Evolutionary conservation across 306 rosid genomes (phyloP), one percentile per base, ranked within the genome.

Genomic region (Bauhinia variegata): DNA sequence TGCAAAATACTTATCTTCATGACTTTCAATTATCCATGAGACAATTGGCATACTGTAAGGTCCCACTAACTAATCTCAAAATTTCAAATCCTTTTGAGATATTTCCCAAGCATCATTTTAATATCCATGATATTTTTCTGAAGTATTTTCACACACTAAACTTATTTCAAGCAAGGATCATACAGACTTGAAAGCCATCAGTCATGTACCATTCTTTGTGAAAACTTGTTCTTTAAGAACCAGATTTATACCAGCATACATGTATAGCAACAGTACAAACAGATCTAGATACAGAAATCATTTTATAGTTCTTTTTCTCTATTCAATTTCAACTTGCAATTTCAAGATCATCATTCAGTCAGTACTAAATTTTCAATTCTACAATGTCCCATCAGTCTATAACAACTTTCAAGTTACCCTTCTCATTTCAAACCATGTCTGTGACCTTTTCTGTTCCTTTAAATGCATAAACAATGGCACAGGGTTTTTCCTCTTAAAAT

Each of bases 341-440:
- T 5, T 16, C 56, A 41, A 23, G 28, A 47, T 10, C 41, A 54
- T 43, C 33, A 23, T 54, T 17, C 33, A 42, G 8, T 51, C 9
- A 5, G 70, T 11, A 38, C 17, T 30, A 38, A 70, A 48, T 10
- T 62, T 38, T 34, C 33, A 30, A 11, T 7, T 11, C 5, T 28
- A 2, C 12, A 55, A 42, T 30, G 34, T 33, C 15, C 37, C 16
- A 32, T 10, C 15, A 18, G 9, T 38, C 37, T 46, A 53, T 7
- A 62, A 61, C 54, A 44, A 56, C 8, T 15, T 8, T 12, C 12
- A 19, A 63, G 50, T 41, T 63, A 58, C 30, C 42, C 34, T 68
- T 69, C 34, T 33, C 68, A 15, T 41, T 57, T 56, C 15, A 18
- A 13, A 19, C 4, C 48, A 49, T 9, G 55, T 49, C 48, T 59